Evolutionary conservation across 1,284 basidiomycete species (phyloP), one percentile per base, ranked within the genome.

Genomic region (Trametes sp.): DNA sequence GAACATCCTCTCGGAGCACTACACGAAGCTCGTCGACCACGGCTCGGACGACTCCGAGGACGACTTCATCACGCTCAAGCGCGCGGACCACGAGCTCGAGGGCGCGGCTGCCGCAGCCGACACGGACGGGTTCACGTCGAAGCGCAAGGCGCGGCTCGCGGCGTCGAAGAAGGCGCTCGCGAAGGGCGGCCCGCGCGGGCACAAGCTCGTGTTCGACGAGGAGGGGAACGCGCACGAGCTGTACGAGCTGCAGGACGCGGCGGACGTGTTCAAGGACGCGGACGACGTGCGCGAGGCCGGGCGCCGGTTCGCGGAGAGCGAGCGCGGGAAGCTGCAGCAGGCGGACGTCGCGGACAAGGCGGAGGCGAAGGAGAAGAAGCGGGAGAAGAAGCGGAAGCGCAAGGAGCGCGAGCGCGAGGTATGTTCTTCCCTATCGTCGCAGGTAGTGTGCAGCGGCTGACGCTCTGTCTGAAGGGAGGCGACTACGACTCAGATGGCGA

Each of bases 21-120:
- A 98, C 79, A 85, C 83, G 61, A 95, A 95, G 72, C 88, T 99
- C 54, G 82, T 98, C 58, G 92, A 94, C 62, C 90, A 90, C 61
- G 54, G 68, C 41, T 58, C 44, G 11, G 82, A 80, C 29, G 85
- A 84, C 28, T 87, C 84, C 16, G 91, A 90, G 6, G 89, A 89
- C 69, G 96, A 98, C 63, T 97, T 98, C 73, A 93, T 99, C 74
- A 96, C 94, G 0, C 86, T 99, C 66, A 95, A 95, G 74, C 91
- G 97, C 9, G 89, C 89, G 0, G 87, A 98, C 74, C 97, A 99
- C 75, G 90, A 89, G 21, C 81, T 96, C 14, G 79, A 82, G 24
- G 78, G 77, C 41, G 80, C 80, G 44, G 72, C 67, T 1, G 72
- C 67, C 1, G 72, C 71, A 21, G 64, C 75, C 21, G 74, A 86